Conservation (phyloP, 2,329 filamentous ascomycete genomes). For the Pezicula carpinea region DNA sequence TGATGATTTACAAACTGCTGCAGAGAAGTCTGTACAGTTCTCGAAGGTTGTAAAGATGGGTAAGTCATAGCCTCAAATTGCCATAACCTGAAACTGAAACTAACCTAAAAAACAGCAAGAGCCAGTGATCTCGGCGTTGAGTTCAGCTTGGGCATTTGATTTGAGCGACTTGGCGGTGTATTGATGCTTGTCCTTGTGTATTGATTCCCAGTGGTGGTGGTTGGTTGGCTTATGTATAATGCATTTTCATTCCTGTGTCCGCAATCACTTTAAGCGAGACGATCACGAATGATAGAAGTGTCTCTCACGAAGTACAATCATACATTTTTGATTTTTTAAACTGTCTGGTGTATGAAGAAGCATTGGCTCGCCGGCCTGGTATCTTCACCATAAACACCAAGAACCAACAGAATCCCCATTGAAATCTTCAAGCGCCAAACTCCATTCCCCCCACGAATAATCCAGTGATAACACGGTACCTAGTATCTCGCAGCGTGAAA, state of each 20-base stretch:
- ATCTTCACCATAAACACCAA: too few relatives aligned
- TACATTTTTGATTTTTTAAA: too few relatives aligned
- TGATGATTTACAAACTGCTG: constrained; percentile 92
- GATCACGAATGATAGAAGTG: background rate
- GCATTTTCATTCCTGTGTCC: constrained; percentile 12
- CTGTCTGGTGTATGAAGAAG: too few relatives aligned
- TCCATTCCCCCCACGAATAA: too few relatives aligned
- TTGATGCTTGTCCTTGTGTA: constrained; percentile 23
- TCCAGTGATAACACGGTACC: too few relatives aligned
- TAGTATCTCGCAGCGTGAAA: too few relatives aligned
- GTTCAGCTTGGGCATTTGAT: constrained; percentile 79
- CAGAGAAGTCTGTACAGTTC: constrained; percentile 97
- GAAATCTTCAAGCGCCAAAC: too few relatives aligned
- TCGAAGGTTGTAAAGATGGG: constrained; percentile 99
- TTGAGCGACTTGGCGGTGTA: constrained; percentile 34
- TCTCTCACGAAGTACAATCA: too few relatives aligned
- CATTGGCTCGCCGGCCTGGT: too few relatives aligned
- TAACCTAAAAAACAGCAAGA: constrained; percentile 52
- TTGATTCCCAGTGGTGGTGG: constrained; percentile 27
- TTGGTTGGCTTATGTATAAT: constrained; percentile 28
- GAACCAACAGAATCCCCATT: too few relatives aligned
- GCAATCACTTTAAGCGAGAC: background rate
- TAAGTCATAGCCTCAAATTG: constrained; percentile 41
- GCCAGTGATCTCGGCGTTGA: constrained; percentile 97
- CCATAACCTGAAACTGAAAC: background rate